Percentiles rank a stretch among this genome's conserved stretches.
Conservation (phyloP, 805 yeast genomes). For the Kurtzmaniella cleridarum region DNA sequence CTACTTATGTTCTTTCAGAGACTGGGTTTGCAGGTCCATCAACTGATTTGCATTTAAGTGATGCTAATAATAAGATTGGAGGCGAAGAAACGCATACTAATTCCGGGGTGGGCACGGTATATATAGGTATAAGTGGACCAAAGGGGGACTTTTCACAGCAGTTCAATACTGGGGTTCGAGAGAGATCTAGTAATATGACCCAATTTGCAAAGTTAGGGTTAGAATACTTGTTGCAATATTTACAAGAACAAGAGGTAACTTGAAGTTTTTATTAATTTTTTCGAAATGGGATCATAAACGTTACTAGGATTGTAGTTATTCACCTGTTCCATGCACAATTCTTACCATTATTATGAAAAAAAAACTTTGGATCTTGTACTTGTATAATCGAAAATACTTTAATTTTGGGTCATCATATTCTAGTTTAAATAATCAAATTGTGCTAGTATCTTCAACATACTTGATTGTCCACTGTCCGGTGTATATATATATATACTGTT, state of each 20-base stretch:
- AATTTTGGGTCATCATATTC: no score
- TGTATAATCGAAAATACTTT: no score
- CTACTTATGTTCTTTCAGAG: constrained; percentile 77
- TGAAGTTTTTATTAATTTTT: neutral
- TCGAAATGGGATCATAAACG: neutral
- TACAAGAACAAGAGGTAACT: constrained; percentile 20
- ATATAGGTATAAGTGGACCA: constrained; percentile 67
- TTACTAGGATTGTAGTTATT: no score
- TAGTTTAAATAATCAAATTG: no score
- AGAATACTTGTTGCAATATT: constrained; percentile 48
- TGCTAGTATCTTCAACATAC: no score
- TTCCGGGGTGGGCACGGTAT: constrained; percentile 59
- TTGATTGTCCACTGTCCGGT: no score
- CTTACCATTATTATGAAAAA: no score
- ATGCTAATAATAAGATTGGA: constrained; percentile 10
- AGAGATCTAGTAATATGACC: constrained; percentile 68
- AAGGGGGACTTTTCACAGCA: constrained; percentile 44
- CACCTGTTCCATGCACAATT: no score
- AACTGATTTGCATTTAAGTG: constrained; percentile 34
- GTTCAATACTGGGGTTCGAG: constrained; percentile 40
- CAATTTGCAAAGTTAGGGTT: constrained; percentile 66
- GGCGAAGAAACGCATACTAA: constrained; percentile 12
- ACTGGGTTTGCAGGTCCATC: constrained; percentile 87
- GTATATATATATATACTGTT: no score
- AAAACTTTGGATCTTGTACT: no score